Percentiles rank a stretch among this genome's conserved stretches.
Conservation (phyloP, 805 yeast species). For the Blastobotrys parvus region DNA sequence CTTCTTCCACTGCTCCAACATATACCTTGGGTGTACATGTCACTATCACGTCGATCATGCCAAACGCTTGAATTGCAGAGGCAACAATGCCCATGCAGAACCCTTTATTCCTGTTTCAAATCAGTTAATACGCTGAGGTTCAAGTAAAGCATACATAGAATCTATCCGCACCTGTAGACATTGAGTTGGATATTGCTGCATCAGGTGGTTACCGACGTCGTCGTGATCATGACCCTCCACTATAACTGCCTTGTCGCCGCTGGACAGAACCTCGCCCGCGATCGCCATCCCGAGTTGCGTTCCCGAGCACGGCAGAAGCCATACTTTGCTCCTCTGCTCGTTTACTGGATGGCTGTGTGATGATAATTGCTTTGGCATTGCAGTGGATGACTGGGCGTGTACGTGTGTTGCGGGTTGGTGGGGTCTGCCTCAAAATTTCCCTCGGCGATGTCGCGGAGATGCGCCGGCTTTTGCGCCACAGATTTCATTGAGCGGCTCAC, state of each 20-base stretch:
- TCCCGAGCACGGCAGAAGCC: conserved; percentile 10
- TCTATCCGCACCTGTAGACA: no score
- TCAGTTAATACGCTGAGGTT: no score
- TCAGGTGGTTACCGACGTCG: no score
- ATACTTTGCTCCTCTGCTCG: conserved; percentile 8
- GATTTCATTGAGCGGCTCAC: no score
- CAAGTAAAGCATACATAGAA: no score
- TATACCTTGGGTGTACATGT: conserved; percentile 8
- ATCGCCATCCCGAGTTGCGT: conserved; percentile 10
- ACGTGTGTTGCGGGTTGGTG: background rate
- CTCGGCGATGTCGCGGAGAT: background rate
- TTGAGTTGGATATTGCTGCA: no score
- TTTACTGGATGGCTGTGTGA: no score
- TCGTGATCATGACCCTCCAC: no score
- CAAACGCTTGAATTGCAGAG: conserved; percentile 10
- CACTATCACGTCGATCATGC: conserved; percentile 16
- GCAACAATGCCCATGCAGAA: conserved; percentile 15
- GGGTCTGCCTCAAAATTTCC: background rate
- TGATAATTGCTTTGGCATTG: no score
- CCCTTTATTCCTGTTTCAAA: conserved; percentile 3
- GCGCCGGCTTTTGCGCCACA: background rate
- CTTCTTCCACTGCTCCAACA: conserved; percentile 16
- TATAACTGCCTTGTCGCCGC: conserved; percentile 15
- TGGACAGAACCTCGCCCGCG: conserved; percentile 12
- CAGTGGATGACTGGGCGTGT: no score